Evolutionary conservation across 192 early-diverging fungal species (phyloP), one percentile per base, ranked within the genome.

Genomic region (Piromyces finnis): DNA sequence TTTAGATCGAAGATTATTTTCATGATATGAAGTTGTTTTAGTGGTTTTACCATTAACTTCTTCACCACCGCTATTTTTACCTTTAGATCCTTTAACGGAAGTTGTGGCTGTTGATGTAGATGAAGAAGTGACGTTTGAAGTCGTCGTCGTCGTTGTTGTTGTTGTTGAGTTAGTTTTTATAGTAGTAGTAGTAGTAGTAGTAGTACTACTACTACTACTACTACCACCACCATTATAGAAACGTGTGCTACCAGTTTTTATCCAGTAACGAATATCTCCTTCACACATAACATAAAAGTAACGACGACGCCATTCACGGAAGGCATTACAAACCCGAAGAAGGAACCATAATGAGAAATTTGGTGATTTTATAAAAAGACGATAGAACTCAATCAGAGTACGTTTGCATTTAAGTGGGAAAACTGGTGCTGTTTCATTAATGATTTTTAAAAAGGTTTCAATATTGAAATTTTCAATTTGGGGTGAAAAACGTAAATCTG

Each of bases 341-440:
- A 93, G 93, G 29, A 99, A 89, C 97, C 97, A 99, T 2, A 94
- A 92, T 11, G 96, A 95, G 90, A 99, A 99, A 82, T 96, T 98
- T 77, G 94, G 92, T 77, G 95, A 96, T 84, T 93, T 93, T 68
- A 98, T 85, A 84, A 99, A 99, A 78, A 91, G 90, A 35, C 85
- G 82, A 85, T 99, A 99, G 78, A 99, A 90, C 81, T 94, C 93
- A 77, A 90, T 87, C 78, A 92, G 85, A 35, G 93, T 85, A 83
- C 83, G 87, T 86, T 83, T 88, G 80, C 77, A 85, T 80, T 26
- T 85, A 81, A 85, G 87, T 83, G 88, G 93, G 82, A 79, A 87
- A 51, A 59, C 82, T 79, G 80, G 90, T 78, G 51, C 85, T 78
- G 89, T 84, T 30, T 85, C 84, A 30, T 92, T 90, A 18, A 95